Evolutionary conservation across 805 yeast genomes (phyloP), one percentile per base, ranked within the genome.

Genomic region (Zygosaccharomyces siamensis): DNA sequence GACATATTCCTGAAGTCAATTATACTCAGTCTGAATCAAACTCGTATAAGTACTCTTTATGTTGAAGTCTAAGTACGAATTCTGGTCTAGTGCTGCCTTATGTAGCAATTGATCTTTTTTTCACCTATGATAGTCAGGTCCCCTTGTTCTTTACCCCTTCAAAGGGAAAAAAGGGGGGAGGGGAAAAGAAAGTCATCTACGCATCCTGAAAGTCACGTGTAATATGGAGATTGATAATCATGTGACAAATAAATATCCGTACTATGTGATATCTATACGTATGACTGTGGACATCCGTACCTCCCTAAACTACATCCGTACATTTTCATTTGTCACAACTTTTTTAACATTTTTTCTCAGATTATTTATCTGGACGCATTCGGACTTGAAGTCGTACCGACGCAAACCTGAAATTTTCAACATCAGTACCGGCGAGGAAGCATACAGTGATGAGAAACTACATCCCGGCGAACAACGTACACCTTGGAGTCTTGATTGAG

Each of bases 1-100:
- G 54, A 51, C 54, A 51, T 51, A 21, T 27, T 27, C 27, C 24
- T 40, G 35, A 23, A 27, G 16, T 20, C 8, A 5, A 14, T 20
- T 4, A 7, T 33, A 33, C 16, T 16, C 11, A 33, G 5, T 33
- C 36, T 33, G 4, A 33, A 33, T 6, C 20, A 33, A 3, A 33
- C 36, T 33, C 36, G 36, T 33, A 14, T 33, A 33, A 33, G 36
- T 14, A 16, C 10, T 14, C 2, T 18, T 33, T 7, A 16, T n/a
- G 11, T 14, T 14, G 7, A 18, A 5, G 16, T 16, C 11, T 33
- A 21, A 33, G 20, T 33, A 16, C 21, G 7, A 33, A 3, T 33
- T 10, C 37, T 33, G 30, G 27, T 30, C 44, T 4, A 20, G n/a
- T 14, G 44, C 44, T 40, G 35, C 37, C 30, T 40, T 30, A 40